Conservation (phyloP, 2,329 filamentous ascomycete species). For the Nemania diffusa region DNA sequence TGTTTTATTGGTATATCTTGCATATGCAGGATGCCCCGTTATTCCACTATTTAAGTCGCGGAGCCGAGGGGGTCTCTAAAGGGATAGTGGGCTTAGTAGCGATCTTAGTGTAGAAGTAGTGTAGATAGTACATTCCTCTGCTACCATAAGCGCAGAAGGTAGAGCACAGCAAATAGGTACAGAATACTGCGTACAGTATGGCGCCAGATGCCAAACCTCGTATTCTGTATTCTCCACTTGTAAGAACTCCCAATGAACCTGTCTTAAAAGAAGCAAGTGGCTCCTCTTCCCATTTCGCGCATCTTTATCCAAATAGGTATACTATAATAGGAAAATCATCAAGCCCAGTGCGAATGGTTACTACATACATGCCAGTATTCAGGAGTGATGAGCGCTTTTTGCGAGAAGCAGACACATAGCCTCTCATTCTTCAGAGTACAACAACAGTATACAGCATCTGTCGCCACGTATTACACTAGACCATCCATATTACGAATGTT, state of each 20-base stretch:
- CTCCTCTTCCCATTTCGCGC: not conserved
- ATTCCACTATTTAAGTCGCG: too few species aligned
- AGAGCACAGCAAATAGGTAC: too few species aligned
- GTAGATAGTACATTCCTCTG: not conserved
- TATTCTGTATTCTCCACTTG: conserved; percentile 16
- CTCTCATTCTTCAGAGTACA: not conserved
- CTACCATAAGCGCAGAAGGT: too few species aligned
- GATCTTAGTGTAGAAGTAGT: conserved; percentile 1
- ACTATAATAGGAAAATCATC: not conserved
- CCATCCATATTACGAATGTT: not conserved
- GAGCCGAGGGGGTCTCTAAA: too few species aligned
- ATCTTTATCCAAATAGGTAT: not conserved
- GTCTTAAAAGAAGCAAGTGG: not conserved
- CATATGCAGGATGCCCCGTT: too few species aligned
- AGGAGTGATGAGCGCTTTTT: too few species aligned
- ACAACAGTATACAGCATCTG: not conserved
- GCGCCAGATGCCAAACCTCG: conserved; percentile 16
- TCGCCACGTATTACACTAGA: not conserved
- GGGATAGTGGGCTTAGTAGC: not conserved
- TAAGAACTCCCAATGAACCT: not conserved
- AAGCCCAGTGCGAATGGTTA: not conserved
- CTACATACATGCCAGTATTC: too few species aligned
- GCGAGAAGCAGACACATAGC: too few species aligned
- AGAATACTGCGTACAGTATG: too few species aligned
- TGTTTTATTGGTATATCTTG: too few species aligned